Percentiles rank a stretch among this genome's conserved stretches.
Evolutionary conservation across 2,329 filamentous ascomycete genomes (phyloP).

Genomic region (Blumeriella jaapii): DNA sequence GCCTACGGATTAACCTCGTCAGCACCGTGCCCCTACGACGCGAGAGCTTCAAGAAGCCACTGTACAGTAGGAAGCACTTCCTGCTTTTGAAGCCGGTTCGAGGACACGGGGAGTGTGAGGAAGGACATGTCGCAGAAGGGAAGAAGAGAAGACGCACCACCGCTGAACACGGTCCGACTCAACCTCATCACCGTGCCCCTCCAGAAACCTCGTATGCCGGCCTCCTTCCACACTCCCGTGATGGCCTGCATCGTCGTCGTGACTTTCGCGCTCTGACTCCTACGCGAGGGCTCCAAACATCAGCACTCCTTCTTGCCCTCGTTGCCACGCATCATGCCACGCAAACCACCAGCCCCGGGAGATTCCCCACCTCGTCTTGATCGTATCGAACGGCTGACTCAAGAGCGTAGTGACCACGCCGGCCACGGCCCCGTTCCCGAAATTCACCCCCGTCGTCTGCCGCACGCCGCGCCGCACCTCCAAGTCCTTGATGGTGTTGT

Average conservation of each 20-base stretch:
- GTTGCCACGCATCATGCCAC: not conserved
- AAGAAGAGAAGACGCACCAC: conserved; percentile 31
- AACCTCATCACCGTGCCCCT: conserved; percentile 57
- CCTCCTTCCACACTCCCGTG: conserved; percentile 40
- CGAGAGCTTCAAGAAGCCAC: no score
- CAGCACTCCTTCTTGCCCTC: not conserved
- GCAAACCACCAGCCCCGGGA: not conserved
- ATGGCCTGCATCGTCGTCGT: conserved; percentile 46
- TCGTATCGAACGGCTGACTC: conserved; percentile 50
- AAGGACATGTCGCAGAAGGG: not conserved
- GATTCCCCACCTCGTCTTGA: conserved; percentile 41
- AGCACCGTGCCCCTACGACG: not conserved
- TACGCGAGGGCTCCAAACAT: not conserved
- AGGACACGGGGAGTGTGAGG: not conserved
- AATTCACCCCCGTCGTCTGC: conserved; percentile 40
- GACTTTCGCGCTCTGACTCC: conserved; percentile 44
- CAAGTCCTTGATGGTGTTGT: conserved; percentile 37
- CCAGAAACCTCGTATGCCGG: conserved; percentile 52
- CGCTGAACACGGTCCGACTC: conserved; percentile 50
- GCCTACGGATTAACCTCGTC: not conserved
- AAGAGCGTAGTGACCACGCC: conserved; percentile 48
- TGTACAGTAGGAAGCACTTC: no score
- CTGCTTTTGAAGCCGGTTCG: no score
- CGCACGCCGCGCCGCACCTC: conserved; percentile 28
- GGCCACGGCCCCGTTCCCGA: conserved; percentile 48